Percentiles rank a stretch among this genome's conserved stretches.
Evolutionary conservation across 176 grass and related monocot genomes (phyloP).

Genomic region (Raddia distichophylla): DNA sequence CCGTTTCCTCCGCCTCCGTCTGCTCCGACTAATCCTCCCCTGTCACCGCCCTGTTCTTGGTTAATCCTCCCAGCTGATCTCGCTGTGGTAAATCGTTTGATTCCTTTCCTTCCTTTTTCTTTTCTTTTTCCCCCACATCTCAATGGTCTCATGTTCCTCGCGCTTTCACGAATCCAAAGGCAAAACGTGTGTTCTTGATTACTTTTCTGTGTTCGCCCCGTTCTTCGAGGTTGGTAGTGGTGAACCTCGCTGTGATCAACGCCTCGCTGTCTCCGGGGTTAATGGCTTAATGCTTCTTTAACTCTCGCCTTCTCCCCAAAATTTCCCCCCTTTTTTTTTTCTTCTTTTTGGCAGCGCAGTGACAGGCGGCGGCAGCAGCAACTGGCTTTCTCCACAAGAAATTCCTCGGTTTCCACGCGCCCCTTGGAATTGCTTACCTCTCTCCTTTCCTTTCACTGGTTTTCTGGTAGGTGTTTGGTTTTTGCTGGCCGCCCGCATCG

Average conservation of each 20-base stretch:
- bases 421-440: constrained; percentile 33
- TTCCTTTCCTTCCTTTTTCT: neutral
- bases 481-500: neutral
- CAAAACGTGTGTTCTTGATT: neutral
- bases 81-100: neutral
- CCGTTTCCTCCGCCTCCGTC: constrained; percentile 21
- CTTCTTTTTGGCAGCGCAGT: neutral
- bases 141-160: neutral
- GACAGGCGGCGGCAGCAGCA: neutral
- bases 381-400: constrained; percentile 57
- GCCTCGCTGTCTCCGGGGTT: constrained; percentile 16
- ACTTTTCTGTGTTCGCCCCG: constrained; percentile 22
- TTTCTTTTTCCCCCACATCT: neutral
- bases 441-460: constrained; percentile 10
- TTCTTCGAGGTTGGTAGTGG: constrained; percentile 39
- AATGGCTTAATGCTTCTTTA: constrained; percentile 7
- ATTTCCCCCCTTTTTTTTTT: constrained; percentile 26
- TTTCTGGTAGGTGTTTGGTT: constrained; percentile 10
- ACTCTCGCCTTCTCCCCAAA: constrained; percentile 23
- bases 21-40: neutral
- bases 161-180: neutral
- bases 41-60: neutral
- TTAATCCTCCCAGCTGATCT: neutral
- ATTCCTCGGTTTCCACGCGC: constrained; percentile 53
- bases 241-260: neutral